Conservation (phyloP, 108 stramenopile genomes). For the Cylindrotheca fusiformis region DNA sequence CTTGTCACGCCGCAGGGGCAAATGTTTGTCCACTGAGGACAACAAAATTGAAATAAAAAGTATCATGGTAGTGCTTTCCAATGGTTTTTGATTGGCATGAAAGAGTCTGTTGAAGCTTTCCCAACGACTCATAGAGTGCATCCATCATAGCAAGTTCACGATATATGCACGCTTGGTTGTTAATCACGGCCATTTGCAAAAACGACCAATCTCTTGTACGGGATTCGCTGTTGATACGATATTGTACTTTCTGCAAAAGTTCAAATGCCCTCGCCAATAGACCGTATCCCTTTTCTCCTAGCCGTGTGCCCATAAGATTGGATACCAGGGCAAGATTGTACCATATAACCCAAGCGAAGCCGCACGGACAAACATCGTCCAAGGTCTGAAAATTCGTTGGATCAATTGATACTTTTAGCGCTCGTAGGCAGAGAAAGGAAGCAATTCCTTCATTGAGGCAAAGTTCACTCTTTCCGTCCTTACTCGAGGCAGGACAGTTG, state of each 20-base stretch:
- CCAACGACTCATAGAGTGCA: not conserved
- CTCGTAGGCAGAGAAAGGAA: slow-evolving; percentile 16
- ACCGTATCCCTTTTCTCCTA: slow-evolving; percentile 14
- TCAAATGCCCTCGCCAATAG: slow-evolving; percentile 3
- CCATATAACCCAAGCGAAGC: slow-evolving; percentile 11
- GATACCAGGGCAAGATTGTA: slow-evolving; percentile 17
- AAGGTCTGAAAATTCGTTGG: not conserved
- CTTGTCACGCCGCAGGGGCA: not conserved
- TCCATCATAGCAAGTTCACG: slow-evolving; percentile 9
- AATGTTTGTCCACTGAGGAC: slow-evolving; percentile 1
- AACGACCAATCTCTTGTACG: slow-evolving; percentile 4
- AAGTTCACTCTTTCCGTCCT: slow-evolving; percentile 5
- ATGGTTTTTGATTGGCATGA: not conserved
- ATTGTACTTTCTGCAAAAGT: slow-evolving; percentile 9
- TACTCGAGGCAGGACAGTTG: not conserved
- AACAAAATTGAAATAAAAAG: not conserved
- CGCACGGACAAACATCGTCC: slow-evolving; percentile 1
- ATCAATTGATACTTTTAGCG: slow-evolving; percentile 6
- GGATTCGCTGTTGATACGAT: slow-evolving; percentile 4
- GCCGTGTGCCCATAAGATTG: slow-evolving; percentile 17
- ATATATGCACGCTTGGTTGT: slow-evolving; percentile 20
- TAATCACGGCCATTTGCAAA: slow-evolving; percentile 10
- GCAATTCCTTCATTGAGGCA: slow-evolving; percentile 14
- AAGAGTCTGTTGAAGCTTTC: not conserved
- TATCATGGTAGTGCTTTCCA: not conserved